Percentiles rank a stretch among this genome's conserved stretches.
These are phyloP conservation scores for Alternaria sp. DNA, from an alignment of 2,329 filamentous ascomycete species.

Conservation along the genomic window DNA sequence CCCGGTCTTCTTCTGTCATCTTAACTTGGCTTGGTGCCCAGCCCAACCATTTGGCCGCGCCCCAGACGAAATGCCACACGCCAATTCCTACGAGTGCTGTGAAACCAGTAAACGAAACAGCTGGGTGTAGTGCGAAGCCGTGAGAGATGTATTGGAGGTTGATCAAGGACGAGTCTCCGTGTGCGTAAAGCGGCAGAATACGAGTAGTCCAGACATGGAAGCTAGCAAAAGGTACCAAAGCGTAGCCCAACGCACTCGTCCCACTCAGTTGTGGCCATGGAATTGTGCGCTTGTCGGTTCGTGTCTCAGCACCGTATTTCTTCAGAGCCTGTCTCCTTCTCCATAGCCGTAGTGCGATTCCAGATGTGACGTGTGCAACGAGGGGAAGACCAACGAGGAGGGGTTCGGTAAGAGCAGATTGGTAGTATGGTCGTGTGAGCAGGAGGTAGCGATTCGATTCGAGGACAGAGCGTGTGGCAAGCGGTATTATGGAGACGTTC, in stretches of 20 bases:
- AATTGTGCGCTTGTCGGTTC: constrained; percentile 58
- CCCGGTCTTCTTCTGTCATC: constrained; percentile 58
- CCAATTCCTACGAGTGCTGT: constrained; percentile 71
- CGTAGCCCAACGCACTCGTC: constrained; percentile 77
- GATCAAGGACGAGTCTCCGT: constrained; percentile 87
- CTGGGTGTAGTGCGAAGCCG: constrained; percentile 77
- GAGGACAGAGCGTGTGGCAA: constrained; percentile 62
- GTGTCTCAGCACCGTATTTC: constrained; percentile 77
- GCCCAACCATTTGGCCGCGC: constrained; percentile 82
- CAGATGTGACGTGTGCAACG: constrained; percentile 77
- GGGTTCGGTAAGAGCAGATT: constrained; percentile 78
- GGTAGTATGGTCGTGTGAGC: constrained; percentile 91
- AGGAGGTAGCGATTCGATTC: constrained; percentile 84
- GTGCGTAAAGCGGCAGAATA: constrained; percentile 75
- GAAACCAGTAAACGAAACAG: constrained; percentile 75
- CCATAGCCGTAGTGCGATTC: constrained; percentile 78
- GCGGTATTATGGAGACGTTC: constrained; percentile 57
- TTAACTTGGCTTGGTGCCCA: constrained; percentile 66
- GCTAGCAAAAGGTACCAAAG: constrained; percentile 69
- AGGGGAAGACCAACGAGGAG: constrained; percentile 80
- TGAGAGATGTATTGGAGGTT: constrained; percentile 85
- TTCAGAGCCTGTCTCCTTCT: constrained; percentile 74
- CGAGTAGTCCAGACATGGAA: constrained; percentile 82
- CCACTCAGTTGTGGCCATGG: constrained; percentile 77
- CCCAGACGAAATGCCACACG: constrained; percentile 83